phyloP scores from a whole-genome alignment of 208 protist genomes.

The Herpetomonas tarakana region DNA sequence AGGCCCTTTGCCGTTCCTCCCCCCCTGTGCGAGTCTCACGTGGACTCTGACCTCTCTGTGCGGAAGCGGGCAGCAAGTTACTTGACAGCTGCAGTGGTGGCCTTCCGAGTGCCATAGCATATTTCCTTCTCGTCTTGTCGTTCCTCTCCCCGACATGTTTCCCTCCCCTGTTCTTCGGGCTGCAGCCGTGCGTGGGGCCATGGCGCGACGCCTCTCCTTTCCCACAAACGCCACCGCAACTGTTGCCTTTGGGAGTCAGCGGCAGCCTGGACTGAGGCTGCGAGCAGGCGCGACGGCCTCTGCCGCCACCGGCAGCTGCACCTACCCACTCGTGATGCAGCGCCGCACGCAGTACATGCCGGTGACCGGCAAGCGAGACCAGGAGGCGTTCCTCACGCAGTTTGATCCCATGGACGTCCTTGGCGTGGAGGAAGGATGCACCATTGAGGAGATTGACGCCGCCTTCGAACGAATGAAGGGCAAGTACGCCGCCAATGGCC shows the following conservation, averaged over 20 bases:
- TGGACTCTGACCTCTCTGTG: too few relatives aligned
- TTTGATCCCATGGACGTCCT: constrained; percentile 80
- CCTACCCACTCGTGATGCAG: constrained; percentile 20
- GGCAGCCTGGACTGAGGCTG: too few relatives aligned
- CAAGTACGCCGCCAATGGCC: constrained; percentile 65
- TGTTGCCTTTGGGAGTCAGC: too few relatives aligned
- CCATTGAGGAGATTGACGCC: constrained; percentile 71
- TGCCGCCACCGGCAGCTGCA: constrained; percentile 4
- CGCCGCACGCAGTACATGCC: constrained; percentile 75
- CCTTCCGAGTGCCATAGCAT: too few relatives aligned
- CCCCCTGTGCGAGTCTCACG: too few relatives aligned
- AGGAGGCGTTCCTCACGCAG: constrained; percentile 84
- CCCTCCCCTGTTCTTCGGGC: not conserved
- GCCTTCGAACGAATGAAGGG: constrained; percentile 54
- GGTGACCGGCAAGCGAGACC: constrained; percentile 71
- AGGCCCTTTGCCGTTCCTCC: too few relatives aligned
- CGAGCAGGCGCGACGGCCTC: too few relatives aligned
- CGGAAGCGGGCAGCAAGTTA: too few relatives aligned
- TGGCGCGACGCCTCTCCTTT: not conserved
- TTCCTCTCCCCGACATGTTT: too few relatives aligned
- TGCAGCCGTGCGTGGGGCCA: not conserved
- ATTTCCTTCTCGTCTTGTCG: too few relatives aligned
- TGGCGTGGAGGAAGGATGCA: constrained; percentile 56
- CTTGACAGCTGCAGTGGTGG: too few relatives aligned
- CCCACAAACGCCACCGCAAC: too few relatives aligned